These are phyloP conservation scores for Discostella stelligeroides DNA, from an alignment of 108 stramenopile species.

Conservation along the genomic window DNA sequence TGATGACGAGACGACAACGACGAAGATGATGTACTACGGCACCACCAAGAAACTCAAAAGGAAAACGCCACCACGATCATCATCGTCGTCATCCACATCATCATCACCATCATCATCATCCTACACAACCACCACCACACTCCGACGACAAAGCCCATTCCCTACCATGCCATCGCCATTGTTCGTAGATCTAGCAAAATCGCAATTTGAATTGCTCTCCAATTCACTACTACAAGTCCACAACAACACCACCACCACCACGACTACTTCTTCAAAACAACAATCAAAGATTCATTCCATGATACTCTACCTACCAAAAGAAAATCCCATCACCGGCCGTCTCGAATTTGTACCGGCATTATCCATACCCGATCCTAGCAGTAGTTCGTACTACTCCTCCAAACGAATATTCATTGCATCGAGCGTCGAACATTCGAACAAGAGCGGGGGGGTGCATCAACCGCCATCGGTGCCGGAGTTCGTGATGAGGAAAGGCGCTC, in stretches of 20 bases:
- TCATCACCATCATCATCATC: not conserved
- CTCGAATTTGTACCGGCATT: constrained; percentile 83
- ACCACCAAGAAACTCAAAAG: not conserved
- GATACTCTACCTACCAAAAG: constrained; percentile 81
- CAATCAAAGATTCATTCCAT: constrained; percentile 72
- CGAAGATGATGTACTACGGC: not conserved
- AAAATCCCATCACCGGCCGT: constrained; percentile 75
- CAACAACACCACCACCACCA: constrained; percentile 6
- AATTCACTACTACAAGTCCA: constrained; percentile 59
- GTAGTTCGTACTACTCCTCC: constrained; percentile 38
- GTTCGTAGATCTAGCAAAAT: constrained; percentile 71
- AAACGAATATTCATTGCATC: constrained; percentile 76
- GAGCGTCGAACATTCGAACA: constrained; percentile 42
- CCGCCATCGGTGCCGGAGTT: constrained; percentile 28
- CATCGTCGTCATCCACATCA: not conserved
- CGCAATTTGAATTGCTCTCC: constrained; percentile 81
- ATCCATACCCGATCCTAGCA: constrained; percentile 64
- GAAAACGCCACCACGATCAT: not conserved
- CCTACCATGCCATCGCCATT: constrained; percentile 75
- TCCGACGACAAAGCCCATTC: constrained; percentile 45
- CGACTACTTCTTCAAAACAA: constrained; percentile 23
- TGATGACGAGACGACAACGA: not conserved
- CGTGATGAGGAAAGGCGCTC: not conserved
- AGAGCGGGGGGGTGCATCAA: constrained; percentile 21
- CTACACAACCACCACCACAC: not conserved